These are phyloP conservation scores for Striga hermonthica DNA, from an alignment of 305 asterid species.

Conservation along the genomic window DNA sequence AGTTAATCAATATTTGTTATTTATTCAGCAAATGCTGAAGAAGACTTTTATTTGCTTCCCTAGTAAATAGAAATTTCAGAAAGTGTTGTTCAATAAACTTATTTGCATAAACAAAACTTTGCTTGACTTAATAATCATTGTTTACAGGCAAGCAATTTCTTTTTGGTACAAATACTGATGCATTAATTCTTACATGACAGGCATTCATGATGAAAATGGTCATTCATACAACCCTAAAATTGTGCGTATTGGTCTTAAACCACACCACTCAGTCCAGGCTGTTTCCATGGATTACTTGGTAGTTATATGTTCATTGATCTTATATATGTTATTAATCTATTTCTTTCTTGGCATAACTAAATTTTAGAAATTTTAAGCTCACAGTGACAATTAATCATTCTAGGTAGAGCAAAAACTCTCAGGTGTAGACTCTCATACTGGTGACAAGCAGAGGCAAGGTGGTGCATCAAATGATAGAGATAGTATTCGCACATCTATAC, in stretches of 20 bases:
- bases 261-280: constrained; percentile 94
- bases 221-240: constrained; percentile 84
- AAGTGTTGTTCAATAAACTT: constrained; percentile 1
- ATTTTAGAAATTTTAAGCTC: constrained; percentile 10
- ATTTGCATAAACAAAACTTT: constrained; percentile 11
- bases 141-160: constrained; percentile 17
- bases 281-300: constrained; percentile 98
- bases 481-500: constrained; percentile 78
- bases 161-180: constrained; percentile 25
- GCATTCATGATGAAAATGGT: constrained; percentile 90
- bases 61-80: constrained; percentile 6
- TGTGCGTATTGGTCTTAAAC: constrained; percentile 90
- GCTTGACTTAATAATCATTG: constrained; percentile 12
- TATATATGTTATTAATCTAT: neutral
- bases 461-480: constrained; percentile 69
- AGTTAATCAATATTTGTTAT: constrained; percentile 13
- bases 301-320: constrained; percentile 30
- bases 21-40: constrained; percentile 8
- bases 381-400: constrained; percentile 6
- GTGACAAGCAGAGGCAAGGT: constrained; percentile 93
- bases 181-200: constrained; percentile 45
- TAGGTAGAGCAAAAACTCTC: constrained; percentile 91
- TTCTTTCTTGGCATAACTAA: neutral
- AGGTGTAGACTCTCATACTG: constrained; percentile 61
- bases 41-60: constrained; percentile 8